These are phyloP conservation scores for Tetrapisispora pingtungensis DNA, from an alignment of 805 yeast species.

Conservation along the genomic window DNA sequence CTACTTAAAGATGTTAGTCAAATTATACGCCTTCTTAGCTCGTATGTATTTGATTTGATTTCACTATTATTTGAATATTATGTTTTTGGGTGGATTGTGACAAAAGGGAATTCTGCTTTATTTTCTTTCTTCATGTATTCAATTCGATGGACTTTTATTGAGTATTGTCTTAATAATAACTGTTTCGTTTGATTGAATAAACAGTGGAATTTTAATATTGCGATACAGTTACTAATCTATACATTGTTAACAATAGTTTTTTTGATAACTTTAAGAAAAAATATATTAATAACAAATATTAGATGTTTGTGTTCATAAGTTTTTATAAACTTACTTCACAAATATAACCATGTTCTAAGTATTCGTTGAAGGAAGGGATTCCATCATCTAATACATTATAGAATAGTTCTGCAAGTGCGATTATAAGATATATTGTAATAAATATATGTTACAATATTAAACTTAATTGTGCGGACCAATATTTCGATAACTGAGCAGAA, in stretches of 20 bases:
- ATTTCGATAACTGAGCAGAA: constrained; percentile 41
- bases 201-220: background rate
- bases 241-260: background rate
- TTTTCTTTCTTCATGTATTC: background rate
- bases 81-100: constrained; percentile 3
- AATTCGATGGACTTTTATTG: background rate
- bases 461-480: constrained; percentile 16
- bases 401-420: constrained; percentile 33
- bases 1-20: constrained; percentile 95
- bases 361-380: constrained; percentile 3
- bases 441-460: too few species aligned
- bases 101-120: constrained; percentile 14
- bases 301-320: background rate
- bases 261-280: background rate
- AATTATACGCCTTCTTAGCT: constrained; percentile 97
- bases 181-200: too few species aligned
- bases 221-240: constrained; percentile 2
- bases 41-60: constrained; percentile 55
- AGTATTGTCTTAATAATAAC: too few species aligned
- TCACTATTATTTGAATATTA: background rate
- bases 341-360: background rate
- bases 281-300: background rate
- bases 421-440: background rate
- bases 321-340: background rate
- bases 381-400: constrained; percentile 1